Conservation (phyloP, 371 early-diverging fungal genomes). For the Rhizopus stolonifer region DNA sequence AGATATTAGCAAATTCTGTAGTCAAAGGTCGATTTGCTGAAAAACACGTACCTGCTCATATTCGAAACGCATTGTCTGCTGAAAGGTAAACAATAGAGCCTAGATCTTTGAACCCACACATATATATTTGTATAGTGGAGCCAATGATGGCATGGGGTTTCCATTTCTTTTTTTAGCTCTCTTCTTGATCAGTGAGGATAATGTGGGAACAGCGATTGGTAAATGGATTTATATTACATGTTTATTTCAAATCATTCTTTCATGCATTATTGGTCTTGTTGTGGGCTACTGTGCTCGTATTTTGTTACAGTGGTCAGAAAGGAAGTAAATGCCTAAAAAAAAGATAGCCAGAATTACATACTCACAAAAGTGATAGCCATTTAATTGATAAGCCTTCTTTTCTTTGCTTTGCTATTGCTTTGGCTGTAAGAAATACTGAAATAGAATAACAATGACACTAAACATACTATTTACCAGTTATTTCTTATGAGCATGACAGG, state of each 20-base stretch:
- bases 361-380: conserved; percentile 39
- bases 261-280: conserved; percentile 74
- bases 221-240: conserved; percentile 79
- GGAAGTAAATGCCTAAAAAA: conserved; percentile 47
- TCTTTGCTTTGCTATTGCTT: conserved; percentile 84
- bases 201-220: conserved; percentile 65
- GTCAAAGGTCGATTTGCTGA: conserved; percentile 97
- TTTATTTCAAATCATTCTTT: conserved; percentile 76
- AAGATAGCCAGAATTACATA: too few relatives aligned
- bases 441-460: not conserved
- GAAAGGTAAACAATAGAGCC: conserved; percentile 67
- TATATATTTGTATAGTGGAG: conserved; percentile 51
- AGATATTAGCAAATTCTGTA: conserved; percentile 91
- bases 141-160: conserved; percentile 87
- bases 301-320: conserved; percentile 73
- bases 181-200: conserved; percentile 62
- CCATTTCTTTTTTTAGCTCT: conserved; percentile 87
- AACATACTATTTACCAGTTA: conserved; percentile 34
- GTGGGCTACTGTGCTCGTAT: conserved; percentile 79
- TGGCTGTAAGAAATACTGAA: conserved; percentile 63
- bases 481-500: conserved; percentile 79
- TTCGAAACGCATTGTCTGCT: conserved; percentile 86
- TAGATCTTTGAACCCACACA: conserved; percentile 13
- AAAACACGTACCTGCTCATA: conserved; percentile 81
- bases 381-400: conserved; percentile 93